Base-by-base conservation (phyloP, 352 stramenopile species). In the Blastocystis sp. region DNA sequence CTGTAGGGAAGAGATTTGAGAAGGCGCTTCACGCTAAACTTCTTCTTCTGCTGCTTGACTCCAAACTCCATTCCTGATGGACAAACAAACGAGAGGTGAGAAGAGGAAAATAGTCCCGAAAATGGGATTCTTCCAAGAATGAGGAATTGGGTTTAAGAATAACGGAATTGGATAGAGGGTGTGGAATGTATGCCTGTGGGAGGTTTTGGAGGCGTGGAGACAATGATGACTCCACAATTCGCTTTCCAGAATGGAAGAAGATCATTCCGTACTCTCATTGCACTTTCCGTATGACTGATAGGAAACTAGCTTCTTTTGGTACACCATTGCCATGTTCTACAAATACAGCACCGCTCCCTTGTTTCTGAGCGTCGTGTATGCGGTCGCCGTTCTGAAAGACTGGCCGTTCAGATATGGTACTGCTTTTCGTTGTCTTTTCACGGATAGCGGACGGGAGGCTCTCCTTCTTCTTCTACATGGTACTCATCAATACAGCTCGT, bases 251-350 rank as follows among this genome's bases (percentile, higher is more conserved):
- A 55, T 55, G 45, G 45, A 55, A 55, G 45, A 55, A 55, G 45
- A 55, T 19, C 6, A 16, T 19, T 55, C 45, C 0, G 45, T 55
- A 55, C 0, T 16, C 9, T 19, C 9, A 19, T 55, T 16, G 16
- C 0, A 19, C 16, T 16, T 19, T 19, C 9, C 9, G 45, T 55
- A 0, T 55, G 16, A 55, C 6, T 16, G 16, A 55, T 55, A 77
- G 66, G 66, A 77, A 77, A 31, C 66, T 41, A 85, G 74, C 33
- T 85, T 85, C 41, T 50, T 85, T 24, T 85, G 74, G 74, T 85
- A 85, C 66, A 69, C 74, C 24, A 69, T 85, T 21, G 50, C 74
- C 74, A 85, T 85, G 74, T 85, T 85, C n/a, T 85, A 85, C 74
- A 85, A 85, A 67, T 85, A 59, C 41, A 85, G 74, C 33, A 33